phyloP scores from a whole-genome alignment of 345 rosid species.

The Dipteronia dyeriana region DNA sequence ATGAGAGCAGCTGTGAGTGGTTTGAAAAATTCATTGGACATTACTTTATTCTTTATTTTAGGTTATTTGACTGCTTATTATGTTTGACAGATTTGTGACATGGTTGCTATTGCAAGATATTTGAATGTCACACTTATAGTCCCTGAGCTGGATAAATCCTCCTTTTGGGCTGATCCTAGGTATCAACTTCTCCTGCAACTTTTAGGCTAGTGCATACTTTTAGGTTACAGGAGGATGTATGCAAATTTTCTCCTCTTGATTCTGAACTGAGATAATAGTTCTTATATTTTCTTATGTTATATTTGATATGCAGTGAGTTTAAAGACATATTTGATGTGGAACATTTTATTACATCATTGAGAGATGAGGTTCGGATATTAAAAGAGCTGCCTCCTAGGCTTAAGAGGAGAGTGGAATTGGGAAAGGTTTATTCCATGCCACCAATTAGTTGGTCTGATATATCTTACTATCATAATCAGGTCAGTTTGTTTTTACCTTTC shows the following conservation, averaged over 20 bases:
- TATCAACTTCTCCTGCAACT: constrained; percentile 19
- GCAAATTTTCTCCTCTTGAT: background rate
- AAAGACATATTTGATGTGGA: constrained; percentile 87
- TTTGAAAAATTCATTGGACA: background rate
- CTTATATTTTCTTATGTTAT: background rate
- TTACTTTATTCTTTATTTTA: background rate
- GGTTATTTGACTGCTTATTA: background rate
- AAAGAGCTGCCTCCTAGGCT: constrained; percentile 83
- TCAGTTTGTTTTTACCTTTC: constrained; percentile 12
- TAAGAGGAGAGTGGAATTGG: constrained; percentile 61
- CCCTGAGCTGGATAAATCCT: constrained; percentile 82
- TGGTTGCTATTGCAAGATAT: constrained; percentile 85
- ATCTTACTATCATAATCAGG: constrained; percentile 74
- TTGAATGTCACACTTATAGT: constrained; percentile 88
- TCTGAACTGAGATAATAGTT: constrained; percentile 3
- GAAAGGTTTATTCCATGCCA: constrained; percentile 66
- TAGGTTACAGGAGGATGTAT: background rate
- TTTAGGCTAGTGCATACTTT: background rate
- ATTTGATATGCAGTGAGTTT: constrained; percentile 59
- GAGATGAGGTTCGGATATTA: constrained; percentile 83
- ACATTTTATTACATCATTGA: constrained; percentile 72
- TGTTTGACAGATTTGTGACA: constrained; percentile 71
- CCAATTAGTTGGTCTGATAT: constrained; percentile 92
- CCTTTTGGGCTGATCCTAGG: constrained; percentile 96
- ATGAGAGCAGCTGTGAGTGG: constrained; percentile 85